phyloP scores from a whole-genome alignment of 2,329 filamentous ascomycete genomes.

The Colletotrichum tabaci region DNA sequence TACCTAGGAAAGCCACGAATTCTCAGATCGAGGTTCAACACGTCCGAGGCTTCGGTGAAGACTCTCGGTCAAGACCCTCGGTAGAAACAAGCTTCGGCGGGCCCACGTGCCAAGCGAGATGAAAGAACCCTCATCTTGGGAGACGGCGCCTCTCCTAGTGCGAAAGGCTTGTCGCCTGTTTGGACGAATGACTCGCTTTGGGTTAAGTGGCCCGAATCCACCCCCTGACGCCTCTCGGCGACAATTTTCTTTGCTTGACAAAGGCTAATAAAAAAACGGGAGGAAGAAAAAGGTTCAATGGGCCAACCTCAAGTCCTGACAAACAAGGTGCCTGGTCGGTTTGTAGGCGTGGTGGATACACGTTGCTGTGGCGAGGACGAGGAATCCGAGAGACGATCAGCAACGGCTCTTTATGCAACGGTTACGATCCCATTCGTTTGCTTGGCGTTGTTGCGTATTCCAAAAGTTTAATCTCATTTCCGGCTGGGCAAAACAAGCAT shows the following conservation, averaged over 20 bases:
- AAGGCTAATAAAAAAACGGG: neutral
- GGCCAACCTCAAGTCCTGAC: neutral
- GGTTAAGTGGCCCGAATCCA: constrained; percentile 10
- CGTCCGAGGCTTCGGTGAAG: neutral
- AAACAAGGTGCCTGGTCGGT: constrained; percentile 4
- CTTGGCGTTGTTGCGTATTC: neutral
- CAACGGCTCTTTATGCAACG: neutral
- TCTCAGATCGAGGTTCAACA: neutral
- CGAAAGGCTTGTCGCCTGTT: constrained; percentile 1
- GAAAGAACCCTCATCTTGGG: constrained; percentile 9
- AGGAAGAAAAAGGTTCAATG: neutral
- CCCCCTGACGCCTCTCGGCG: constrained; percentile 23
- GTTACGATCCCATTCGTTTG: neutral
- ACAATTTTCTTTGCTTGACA: constrained; percentile 24
- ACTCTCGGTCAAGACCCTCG: constrained; percentile 2
- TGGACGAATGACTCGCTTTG: constrained; percentile 36
- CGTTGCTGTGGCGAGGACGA: neutral
- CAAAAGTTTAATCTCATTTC: neutral
- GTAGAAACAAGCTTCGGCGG: neutral
- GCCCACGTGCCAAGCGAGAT: constrained; percentile 31
- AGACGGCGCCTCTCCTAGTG: constrained; percentile 9
- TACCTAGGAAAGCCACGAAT: neutral
- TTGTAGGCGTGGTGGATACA: neutral
- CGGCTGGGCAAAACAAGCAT: constrained; percentile 6
- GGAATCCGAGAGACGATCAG: neutral